Conservation (phyloP, 305 asterid genomes). For the Striga hermonthica region DNA sequence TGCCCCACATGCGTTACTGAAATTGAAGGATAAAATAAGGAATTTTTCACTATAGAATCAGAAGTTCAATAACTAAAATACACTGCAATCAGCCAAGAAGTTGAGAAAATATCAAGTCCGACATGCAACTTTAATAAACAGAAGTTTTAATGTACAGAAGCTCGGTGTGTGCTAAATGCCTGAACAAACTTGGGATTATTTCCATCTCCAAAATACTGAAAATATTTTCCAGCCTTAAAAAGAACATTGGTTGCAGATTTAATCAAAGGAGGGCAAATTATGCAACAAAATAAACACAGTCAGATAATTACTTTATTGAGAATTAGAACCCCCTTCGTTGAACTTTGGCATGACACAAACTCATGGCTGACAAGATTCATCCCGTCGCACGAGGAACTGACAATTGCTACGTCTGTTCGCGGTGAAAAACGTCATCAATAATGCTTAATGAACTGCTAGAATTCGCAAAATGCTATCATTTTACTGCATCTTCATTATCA, state of each 20-base stretch:
- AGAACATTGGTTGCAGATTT: background rate
- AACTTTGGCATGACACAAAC: conserved; percentile 75
- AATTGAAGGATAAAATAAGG: background rate
- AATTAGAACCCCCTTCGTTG: conserved; percentile 74
- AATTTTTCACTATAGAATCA: conserved; percentile 12
- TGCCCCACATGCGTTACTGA: background rate
- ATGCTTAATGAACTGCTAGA: conserved; percentile 18
- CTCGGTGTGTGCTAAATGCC: conserved; percentile 7
- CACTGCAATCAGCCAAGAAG: conserved; percentile 5
- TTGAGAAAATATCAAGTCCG: conserved; percentile 22
- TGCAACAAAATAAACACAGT: conserved; percentile 12
- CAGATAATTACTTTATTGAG: conserved; percentile 60
- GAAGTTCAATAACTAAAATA: conserved; percentile 3
- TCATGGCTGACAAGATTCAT: conserved; percentile 87
- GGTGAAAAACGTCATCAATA: conserved; percentile 27
- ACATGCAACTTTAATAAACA: conserved; percentile 25
- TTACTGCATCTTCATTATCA: background rate
- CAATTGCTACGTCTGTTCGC: conserved; percentile 71
- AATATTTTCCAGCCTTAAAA: conserved; percentile 27
- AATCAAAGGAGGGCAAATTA: background rate
- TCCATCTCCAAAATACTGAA: conserved; percentile 20
- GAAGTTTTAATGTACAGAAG: background rate
- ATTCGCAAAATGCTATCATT: background rate
- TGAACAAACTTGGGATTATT: conserved; percentile 12
- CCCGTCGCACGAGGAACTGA: conserved; percentile 77